Percentiles rank a stretch among this genome's conserved stretches.
These are phyloP conservation scores for Daldinia eschscholtzii DNA, from an alignment of 2,329 filamentous ascomycete genomes.

Conservation along the genomic window DNA sequence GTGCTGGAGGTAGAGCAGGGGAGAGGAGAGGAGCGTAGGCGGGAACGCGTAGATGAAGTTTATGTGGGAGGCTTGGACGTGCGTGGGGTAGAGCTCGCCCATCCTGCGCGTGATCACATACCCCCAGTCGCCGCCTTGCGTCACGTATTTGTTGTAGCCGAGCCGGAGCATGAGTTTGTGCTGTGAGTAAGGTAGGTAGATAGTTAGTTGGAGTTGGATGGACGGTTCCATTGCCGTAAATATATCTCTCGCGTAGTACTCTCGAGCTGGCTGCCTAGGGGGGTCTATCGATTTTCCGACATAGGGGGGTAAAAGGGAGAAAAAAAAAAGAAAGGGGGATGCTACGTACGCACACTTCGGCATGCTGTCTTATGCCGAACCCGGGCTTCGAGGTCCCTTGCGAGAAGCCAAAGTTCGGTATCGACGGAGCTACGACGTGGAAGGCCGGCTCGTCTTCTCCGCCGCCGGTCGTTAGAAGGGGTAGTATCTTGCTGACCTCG, in stretches of 20 bases:
- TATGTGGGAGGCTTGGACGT: slow-evolving; percentile 69
- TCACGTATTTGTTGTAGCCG: slow-evolving; percentile 68
- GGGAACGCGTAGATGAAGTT: slow-evolving; percentile 65
- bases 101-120: slow-evolving; percentile 73
- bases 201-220: not conserved
- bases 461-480: slow-evolving; percentile 47
- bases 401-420: slow-evolving; percentile 62
- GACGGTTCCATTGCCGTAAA: not conserved
- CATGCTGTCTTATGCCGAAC: slow-evolving; percentile 69
- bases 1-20: slow-evolving; percentile 67
- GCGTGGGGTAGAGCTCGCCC: slow-evolving; percentile 66
- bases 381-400: slow-evolving; percentile 58
- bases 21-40: slow-evolving; percentile 63
- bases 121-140: slow-evolving; percentile 78
- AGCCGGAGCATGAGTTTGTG: slow-evolving; percentile 71
- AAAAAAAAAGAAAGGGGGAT: not conserved
- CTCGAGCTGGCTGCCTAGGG: not conserved
- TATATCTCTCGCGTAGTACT: not conserved
- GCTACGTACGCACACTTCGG: slow-evolving; percentile 60
- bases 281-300: not conserved
- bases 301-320: not conserved
- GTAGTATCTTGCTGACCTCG: slow-evolving; percentile 69
- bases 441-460: slow-evolving; percentile 54
- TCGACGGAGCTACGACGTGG: slow-evolving; percentile 61
- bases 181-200: not conserved